Percentiles rank a stretch among this genome's conserved stretches.
Conservation (phyloP, 306 rosid species). For the Pachyrhizus erosus region DNA sequence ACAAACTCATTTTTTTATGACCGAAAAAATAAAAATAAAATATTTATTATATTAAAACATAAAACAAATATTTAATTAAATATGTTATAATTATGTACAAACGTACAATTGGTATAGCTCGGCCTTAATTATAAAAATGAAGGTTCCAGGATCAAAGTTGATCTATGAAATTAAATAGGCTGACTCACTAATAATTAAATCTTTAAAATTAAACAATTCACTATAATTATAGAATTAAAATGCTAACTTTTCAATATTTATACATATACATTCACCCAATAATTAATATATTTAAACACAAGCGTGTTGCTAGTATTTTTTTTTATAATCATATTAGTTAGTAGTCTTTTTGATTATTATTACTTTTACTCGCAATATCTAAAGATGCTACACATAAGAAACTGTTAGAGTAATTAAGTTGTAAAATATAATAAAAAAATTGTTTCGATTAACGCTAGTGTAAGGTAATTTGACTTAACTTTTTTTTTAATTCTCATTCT, state of each 20-base stretch:
- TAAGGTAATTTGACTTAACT: background rate
- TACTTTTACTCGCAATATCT: too few relatives aligned
- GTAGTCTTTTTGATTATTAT: too few relatives aligned
- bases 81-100: background rate
- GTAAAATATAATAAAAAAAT: too few relatives aligned
- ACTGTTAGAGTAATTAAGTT: too few relatives aligned
- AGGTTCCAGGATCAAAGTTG: background rate
- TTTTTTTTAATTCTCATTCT: background rate
- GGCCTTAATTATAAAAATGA: background rate
- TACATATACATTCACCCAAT: too few relatives aligned
- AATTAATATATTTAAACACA: too few relatives aligned
- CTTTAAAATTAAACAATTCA: background rate
- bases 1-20: background rate
- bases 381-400: too few relatives aligned
- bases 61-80: background rate
- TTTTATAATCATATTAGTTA: too few relatives aligned
- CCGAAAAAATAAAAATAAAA: background rate
- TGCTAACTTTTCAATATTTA: too few relatives aligned
- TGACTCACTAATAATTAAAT: background rate
- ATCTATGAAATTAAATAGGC: background rate
- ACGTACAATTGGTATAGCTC: background rate
- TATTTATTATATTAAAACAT: background rate
- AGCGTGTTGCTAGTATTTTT: too few relatives aligned
- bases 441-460: too few relatives aligned
- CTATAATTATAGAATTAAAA: background rate